These are phyloP conservation scores for Oxalis stricta DNA, from an alignment of 441 rosid genomes.

Conservation along the genomic window DNA sequence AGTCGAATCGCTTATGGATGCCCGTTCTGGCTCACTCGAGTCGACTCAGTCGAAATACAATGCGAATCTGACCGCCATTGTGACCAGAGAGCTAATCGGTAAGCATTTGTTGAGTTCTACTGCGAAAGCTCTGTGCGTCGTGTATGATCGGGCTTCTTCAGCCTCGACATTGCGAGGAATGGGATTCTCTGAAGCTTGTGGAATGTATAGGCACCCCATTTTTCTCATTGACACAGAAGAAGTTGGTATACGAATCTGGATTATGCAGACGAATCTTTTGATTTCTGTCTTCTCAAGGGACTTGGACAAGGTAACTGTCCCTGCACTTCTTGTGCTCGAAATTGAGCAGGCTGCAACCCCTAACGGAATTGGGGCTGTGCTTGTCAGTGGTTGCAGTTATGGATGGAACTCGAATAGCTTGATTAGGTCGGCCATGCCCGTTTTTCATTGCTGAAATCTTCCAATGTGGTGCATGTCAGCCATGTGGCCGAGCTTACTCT, in stretches of 20 bases:
- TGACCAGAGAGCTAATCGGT: constrained; percentile 34
- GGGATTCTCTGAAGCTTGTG: constrained; percentile 36
- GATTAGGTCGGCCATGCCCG: constrained; percentile 38
- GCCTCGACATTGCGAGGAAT: constrained; percentile 36
- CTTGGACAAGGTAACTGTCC: constrained; percentile 38
- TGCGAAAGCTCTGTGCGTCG: constrained; percentile 48
- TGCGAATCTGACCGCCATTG: constrained; percentile 27
- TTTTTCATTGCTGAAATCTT: constrained; percentile 41
- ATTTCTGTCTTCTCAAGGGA: constrained; percentile 48
- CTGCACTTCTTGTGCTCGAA: constrained; percentile 48
- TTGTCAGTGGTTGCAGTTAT: constrained; percentile 25
- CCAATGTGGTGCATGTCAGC: constrained; percentile 42
- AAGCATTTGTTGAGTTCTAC: constrained; percentile 27
- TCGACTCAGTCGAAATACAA: constrained; percentile 21
- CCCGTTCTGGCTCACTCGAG: constrained; percentile 27
- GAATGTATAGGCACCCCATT: constrained; percentile 32
- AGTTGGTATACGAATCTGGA: constrained; percentile 34
- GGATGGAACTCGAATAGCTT: constrained; percentile 28
- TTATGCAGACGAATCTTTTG: constrained; percentile 38
- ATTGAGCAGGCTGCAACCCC: constrained; percentile 57
- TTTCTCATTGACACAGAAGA: constrained; percentile 38
- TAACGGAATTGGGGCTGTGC: constrained; percentile 58
- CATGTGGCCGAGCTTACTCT: constrained; percentile 29
- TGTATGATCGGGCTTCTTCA: constrained; percentile 40
- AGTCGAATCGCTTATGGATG: constrained; percentile 12